Conservation (phyloP, 306 rosid species). For the Rosa rugosa region DNA sequence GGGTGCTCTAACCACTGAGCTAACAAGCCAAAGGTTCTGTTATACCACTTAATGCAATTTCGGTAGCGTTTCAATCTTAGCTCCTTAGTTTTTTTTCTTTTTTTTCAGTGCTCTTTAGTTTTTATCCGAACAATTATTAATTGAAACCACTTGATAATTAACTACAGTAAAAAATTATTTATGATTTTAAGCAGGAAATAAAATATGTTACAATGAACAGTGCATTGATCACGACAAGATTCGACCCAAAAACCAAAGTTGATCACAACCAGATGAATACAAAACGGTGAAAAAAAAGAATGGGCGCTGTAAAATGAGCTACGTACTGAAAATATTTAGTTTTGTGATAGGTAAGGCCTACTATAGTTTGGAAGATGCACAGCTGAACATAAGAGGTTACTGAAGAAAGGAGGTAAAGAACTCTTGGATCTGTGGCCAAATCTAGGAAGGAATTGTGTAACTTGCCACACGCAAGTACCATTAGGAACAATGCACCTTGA, state of each 20-base stretch:
- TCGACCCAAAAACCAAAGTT: too few species aligned
- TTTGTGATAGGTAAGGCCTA: neutral
- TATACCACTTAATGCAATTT: too few species aligned
- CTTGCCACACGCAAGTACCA: neutral
- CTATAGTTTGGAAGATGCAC: neutral
- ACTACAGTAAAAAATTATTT: too few species aligned
- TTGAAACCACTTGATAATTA: too few species aligned
- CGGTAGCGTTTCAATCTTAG: too few species aligned
- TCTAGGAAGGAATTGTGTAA: neutral
- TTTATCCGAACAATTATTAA: too few species aligned
- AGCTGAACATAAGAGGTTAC: neutral
- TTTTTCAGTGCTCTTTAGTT: too few species aligned
- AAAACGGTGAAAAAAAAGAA: too few species aligned
- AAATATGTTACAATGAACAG: too few species aligned
- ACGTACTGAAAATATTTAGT: neutral
- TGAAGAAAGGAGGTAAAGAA: neutral
- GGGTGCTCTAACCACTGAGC: too few species aligned
- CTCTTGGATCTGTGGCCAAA: neutral
- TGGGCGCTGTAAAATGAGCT: neutral
- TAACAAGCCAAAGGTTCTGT: neutral
- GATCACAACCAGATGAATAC: neutral
- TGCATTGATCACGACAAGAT: neutral
- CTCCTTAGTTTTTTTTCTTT: too few species aligned
- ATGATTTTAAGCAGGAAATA: too few species aligned
- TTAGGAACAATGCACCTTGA: neutral